Percentiles rank a stretch among this genome's conserved stretches.
These are phyloP conservation scores for Hansfordia pulvinata DNA, from an alignment of 2,329 filamentous ascomycete species.

Conservation along the genomic window DNA sequence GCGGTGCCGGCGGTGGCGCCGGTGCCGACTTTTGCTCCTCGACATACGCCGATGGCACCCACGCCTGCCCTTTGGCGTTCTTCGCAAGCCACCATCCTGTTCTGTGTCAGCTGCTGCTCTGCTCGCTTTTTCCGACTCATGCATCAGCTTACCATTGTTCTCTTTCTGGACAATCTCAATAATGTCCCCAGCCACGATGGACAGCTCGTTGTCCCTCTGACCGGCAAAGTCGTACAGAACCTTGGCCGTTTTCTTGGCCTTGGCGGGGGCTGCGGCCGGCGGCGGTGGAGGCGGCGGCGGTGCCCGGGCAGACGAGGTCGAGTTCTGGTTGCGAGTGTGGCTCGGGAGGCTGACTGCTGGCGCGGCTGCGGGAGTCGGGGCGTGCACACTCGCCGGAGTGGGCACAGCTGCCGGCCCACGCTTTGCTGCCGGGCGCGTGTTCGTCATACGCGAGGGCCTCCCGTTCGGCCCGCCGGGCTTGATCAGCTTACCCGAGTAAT, in stretches of 20 bases:
- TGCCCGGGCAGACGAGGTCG: conserved; percentile 33
- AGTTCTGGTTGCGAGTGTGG: conserved; percentile 42
- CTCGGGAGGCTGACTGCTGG: conserved; percentile 23
- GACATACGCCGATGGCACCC: conserved; percentile 89
- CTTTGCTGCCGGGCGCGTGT: conserved; percentile 23
- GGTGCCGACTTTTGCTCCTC: conserved; percentile 62
- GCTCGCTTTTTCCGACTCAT: too few species aligned
- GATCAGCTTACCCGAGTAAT: conserved; percentile 92
- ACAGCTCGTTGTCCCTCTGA: conserved; percentile 73
- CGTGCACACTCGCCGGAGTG: conserved; percentile 20
- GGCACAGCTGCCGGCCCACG: conserved; percentile 13
- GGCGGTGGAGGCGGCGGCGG: conserved; percentile 54
- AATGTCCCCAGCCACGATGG: conserved; percentile 65
- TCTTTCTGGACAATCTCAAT: conserved; percentile 91
- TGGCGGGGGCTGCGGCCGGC: conserved; percentile 51
- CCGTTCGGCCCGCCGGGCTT: conserved; percentile 79
- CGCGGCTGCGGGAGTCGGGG: conserved; percentile 14
- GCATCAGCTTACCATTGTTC: conserved; percentile 68
- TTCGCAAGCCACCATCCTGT: conserved; percentile 94
- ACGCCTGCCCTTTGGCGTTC: conserved; percentile 61
- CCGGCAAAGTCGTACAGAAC: conserved; percentile 87
- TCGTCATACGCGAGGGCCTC: conserved; percentile 58
- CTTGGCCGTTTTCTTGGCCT: conserved; percentile 67
- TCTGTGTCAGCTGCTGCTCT: conserved; percentile 24
- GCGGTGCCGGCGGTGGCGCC: conserved; percentile 45